A percentile compares a stretch with the other conserved stretches of the same genome.
phyloP scores from a whole-genome alignment of 1,284 basidiomycete genomes.

The Marasmius oreades region DNA sequence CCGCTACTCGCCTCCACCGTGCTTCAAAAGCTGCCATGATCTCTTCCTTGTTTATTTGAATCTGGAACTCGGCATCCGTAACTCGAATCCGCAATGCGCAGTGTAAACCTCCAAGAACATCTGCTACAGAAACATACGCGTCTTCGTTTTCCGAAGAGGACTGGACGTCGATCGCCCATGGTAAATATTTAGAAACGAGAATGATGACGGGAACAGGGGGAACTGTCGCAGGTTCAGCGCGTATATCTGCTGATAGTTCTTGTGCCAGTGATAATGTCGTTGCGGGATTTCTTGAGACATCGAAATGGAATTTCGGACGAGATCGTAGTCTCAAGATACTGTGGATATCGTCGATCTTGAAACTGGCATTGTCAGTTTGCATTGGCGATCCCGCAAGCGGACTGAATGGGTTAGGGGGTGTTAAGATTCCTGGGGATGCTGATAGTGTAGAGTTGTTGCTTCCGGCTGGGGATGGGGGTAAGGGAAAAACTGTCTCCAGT shows the following conservation, averaged over 20 bases:
- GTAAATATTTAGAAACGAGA: constrained; percentile 1
- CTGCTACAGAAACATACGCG: constrained; percentile 5
- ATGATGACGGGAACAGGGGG: constrained; percentile 2
- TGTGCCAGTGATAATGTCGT: background rate
- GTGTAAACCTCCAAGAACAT: constrained; percentile 7
- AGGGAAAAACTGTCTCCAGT: background rate
- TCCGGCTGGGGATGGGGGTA: background rate
- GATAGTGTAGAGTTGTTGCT: background rate
- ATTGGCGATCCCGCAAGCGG: background rate
- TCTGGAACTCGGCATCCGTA: background rate
- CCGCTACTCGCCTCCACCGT: background rate
- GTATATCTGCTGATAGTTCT: background rate
- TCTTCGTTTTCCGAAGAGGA: background rate
- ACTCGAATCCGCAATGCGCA: constrained; percentile 5
- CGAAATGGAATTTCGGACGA: background rate
- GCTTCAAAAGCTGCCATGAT: constrained; percentile 3
- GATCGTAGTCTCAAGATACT: background rate
- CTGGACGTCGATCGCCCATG: constrained; percentile 6
- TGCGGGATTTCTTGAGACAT: constrained; percentile 5
- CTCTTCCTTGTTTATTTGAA: background rate
- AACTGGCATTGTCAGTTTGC: background rate
- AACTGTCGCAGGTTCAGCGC: constrained; percentile 4
- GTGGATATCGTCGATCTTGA: background rate
- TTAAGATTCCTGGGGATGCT: background rate
- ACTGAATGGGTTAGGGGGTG: background rate